Evolutionary conservation across 2,329 filamentous ascomycete species (phyloP).

Genomic region (Neonectria sp.): DNA sequence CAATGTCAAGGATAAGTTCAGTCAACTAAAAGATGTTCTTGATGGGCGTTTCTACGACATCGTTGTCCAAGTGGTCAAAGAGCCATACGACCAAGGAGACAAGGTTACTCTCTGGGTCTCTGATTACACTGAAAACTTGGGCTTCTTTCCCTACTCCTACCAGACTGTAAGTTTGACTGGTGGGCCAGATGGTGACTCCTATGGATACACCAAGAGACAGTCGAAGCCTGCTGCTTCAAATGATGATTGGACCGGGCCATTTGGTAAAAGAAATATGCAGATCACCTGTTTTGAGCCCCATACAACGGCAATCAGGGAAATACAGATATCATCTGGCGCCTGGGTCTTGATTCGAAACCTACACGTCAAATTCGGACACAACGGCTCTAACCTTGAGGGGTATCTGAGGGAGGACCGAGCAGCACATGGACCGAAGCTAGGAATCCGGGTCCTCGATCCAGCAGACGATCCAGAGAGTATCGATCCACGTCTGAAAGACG

Average conservation of each 20-base stretch:
- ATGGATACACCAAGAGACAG: conserved; percentile 64
- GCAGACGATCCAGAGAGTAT: conserved; percentile 58
- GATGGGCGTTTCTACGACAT: conserved; percentile 75
- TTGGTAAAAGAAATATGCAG: conserved; percentile 79
- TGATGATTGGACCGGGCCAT: conserved; percentile 79
- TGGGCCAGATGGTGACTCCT: conserved; percentile 66
- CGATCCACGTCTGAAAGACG: conserved; percentile 67
- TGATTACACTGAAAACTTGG: conserved; percentile 83
- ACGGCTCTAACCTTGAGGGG: conserved; percentile 76
- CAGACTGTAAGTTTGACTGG: conserved; percentile 50
- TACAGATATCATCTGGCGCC: conserved; percentile 68
- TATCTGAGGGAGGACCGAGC: conserved; percentile 74
- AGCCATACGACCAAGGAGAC: conserved; percentile 60
- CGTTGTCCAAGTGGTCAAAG: conserved; percentile 77
- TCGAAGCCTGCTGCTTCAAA: conserved; percentile 35
- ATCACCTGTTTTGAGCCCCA: conserved; percentile 81
- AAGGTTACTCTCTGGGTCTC: conserved; percentile 79
- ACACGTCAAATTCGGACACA: conserved; percentile 72
- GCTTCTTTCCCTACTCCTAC: conserved; percentile 68
- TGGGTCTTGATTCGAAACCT: conserved; percentile 81
- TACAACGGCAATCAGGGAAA: conserved; percentile 67
- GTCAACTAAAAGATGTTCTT: conserved; percentile 74
- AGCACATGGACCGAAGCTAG: conserved; percentile 62
- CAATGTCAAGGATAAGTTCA: conserved; percentile 70
- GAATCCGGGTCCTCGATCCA: conserved; percentile 67